These are phyloP conservation scores for Hymenoscyphus fructigenus DNA, from an alignment of 2,329 filamentous ascomycete species.

Conservation along the genomic window DNA sequence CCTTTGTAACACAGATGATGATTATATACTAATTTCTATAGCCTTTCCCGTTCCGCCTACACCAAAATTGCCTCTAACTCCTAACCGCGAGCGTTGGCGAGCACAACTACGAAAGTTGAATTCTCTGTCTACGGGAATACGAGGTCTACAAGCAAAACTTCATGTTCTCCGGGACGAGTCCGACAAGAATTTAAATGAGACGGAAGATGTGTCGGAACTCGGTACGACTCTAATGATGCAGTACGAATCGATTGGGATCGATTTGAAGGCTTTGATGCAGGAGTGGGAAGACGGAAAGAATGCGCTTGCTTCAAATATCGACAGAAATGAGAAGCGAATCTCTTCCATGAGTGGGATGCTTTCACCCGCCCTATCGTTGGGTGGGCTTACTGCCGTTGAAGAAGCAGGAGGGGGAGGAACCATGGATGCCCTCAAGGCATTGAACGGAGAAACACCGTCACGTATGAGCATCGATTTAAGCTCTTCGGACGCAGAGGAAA, in stretches of 20 bases:
- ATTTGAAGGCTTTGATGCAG: conserved; percentile 75
- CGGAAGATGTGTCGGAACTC: conserved; percentile 70
- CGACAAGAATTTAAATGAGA: conserved; percentile 72
- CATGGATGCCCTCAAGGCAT: conserved; percentile 70
- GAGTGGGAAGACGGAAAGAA: conserved; percentile 87
- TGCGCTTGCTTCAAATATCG: conserved; percentile 78
- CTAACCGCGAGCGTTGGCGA: conserved; percentile 79
- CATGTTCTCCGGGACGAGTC: conserved; percentile 90
- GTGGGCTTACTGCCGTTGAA: conserved; percentile 62
- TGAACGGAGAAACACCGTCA: conserved; percentile 68
- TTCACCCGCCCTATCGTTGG: conserved; percentile 62
- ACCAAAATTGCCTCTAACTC: conserved; percentile 62
- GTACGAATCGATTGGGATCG: conserved; percentile 90
- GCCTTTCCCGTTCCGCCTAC: conserved; percentile 55
- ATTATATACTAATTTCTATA: conserved; percentile 36
- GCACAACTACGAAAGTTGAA: conserved; percentile 86
- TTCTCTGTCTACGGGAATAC: conserved; percentile 84
- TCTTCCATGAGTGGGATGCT: conserved; percentile 57
- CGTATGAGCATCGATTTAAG: conserved; percentile 53
- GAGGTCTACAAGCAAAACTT: conserved; percentile 90
- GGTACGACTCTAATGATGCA: conserved; percentile 79
- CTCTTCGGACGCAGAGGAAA: conserved; percentile 66
- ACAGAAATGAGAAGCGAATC: conserved; percentile 72
- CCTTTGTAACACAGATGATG: not conserved
- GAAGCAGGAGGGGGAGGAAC: conserved; percentile 52